phyloP scores from a whole-genome alignment of 768 basidiomycete genomes.

The Paxillus ammoniavirescens region DNA sequence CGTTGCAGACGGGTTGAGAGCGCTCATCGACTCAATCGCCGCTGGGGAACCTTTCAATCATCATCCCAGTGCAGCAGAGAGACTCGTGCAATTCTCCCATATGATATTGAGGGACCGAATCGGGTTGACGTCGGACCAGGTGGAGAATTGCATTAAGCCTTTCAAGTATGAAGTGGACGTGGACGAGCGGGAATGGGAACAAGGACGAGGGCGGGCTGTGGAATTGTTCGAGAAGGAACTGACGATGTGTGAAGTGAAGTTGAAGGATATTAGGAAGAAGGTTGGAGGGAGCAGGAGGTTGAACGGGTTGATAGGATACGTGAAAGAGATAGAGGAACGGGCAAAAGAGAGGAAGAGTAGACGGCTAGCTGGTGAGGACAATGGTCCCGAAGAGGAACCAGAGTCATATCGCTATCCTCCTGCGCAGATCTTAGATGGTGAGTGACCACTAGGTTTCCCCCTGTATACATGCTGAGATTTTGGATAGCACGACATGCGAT shows the following conservation, averaged over 20 bases:
- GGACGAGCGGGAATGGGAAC: slow-evolving; percentile 89
- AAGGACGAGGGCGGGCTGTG: slow-evolving; percentile 71
- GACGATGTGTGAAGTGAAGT: slow-evolving; percentile 77
- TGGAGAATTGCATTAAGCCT: slow-evolving; percentile 99
- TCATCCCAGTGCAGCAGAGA: slow-evolving; percentile 87
- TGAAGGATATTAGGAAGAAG: slow-evolving; percentile 82
- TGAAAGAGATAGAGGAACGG: slow-evolving; percentile 76
- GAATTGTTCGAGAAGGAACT: slow-evolving; percentile 85
- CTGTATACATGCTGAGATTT: slow-evolving; percentile 6
- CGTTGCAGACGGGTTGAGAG: slow-evolving; percentile 89
- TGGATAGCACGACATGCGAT: slow-evolving; percentile 84
- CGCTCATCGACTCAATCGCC: slow-evolving; percentile 88
- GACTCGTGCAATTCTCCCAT: slow-evolving; percentile 90
- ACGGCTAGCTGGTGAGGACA: slow-evolving; percentile 41
- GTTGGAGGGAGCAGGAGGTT: slow-evolving; percentile 87
- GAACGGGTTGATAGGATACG: slow-evolving; percentile 73
- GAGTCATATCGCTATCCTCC: slow-evolving; percentile 91
- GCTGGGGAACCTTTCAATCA: slow-evolving; percentile 86
- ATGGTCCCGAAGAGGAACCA: slow-evolving; percentile 39
- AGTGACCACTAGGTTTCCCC: slow-evolving; percentile 22
- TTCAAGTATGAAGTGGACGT: slow-evolving; percentile 99
- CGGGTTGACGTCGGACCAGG: slow-evolving; percentile 94
- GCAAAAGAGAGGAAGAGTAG: slow-evolving; percentile 61
- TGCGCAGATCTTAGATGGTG: slow-evolving; percentile 90
- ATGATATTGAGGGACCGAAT: slow-evolving; percentile 91